phyloP scores from a whole-genome alignment of 2,329 filamentous ascomycete genomes.

The Incumbomyces delicatus region DNA sequence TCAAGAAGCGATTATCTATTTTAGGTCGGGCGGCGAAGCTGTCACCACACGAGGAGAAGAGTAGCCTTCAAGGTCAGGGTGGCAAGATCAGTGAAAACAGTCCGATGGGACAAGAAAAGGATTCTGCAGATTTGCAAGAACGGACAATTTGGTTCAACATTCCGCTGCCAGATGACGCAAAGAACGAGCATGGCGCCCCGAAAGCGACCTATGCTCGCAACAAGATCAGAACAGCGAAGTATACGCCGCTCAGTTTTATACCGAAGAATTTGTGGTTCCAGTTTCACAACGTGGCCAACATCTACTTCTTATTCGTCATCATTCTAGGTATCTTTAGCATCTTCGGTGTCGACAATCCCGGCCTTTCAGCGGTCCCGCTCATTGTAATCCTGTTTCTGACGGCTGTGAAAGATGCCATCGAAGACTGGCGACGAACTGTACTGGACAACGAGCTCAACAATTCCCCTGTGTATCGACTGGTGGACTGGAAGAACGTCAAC shows the following conservation, averaged over 20 bases:
- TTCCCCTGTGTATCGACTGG: conserved; percentile 79
- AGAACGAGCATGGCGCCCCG: conserved; percentile 73
- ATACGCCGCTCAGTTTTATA: conserved; percentile 87
- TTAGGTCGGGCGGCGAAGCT: conserved; percentile 62
- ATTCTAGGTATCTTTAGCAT: conserved; percentile 91
- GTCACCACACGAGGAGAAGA: conserved; percentile 46
- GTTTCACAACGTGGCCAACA: conserved; percentile 96
- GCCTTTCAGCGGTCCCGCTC: conserved; percentile 77
- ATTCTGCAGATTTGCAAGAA: conserved; percentile 28
- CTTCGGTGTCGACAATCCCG: conserved; percentile 85
- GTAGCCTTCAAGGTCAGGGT: conserved; percentile 30
- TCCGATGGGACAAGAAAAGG: conserved; percentile 18
- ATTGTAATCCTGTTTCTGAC: conserved; percentile 88
- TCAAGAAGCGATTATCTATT: conserved; percentile 71
- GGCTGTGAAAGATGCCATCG: conserved; percentile 85
- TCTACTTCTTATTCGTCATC: conserved; percentile 95
- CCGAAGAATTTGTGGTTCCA: conserved; percentile 97
- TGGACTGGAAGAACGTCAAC: conserved; percentile 89
- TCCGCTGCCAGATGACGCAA: conserved; percentile 61
- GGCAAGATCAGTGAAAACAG: conserved; percentile 15
- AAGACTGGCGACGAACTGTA: conserved; percentile 85
- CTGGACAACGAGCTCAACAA: conserved; percentile 94
- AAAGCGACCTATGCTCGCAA: conserved; percentile 66
- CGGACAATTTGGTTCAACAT: conserved; percentile 76
- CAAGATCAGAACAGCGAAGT: conserved; percentile 97